These are phyloP conservation scores for Wilcoxina mikolae DNA, from an alignment of 495 filamentous ascomycete species.

Conservation along the genomic window DNA sequence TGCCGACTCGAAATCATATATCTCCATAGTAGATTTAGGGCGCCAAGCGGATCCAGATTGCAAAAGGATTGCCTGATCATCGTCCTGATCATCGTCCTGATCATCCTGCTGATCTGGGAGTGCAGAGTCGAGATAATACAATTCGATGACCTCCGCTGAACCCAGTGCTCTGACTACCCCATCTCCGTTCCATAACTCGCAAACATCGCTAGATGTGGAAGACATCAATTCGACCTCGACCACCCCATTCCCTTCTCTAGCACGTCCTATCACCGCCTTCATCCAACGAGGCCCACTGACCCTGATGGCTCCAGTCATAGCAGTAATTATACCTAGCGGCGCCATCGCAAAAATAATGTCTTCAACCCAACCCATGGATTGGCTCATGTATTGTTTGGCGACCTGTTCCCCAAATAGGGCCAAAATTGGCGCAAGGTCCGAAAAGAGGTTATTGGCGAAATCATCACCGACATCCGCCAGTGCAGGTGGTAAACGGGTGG, in stretches of 20 bases:
- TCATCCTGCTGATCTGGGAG: not conserved
- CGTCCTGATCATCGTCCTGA: not conserved
- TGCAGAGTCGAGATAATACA: constrained; percentile 3
- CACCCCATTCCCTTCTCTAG: constrained; percentile 14
- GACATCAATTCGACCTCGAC: constrained; percentile 6
- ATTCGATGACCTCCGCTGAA: constrained; percentile 12
- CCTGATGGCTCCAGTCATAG: constrained; percentile 37
- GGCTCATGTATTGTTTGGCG: no score
- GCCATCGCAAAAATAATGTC: constrained; percentile 39
- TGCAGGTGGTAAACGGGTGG: no score
- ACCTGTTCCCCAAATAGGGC: no score
- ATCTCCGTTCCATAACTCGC: constrained; percentile 24
- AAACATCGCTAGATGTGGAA: constrained; percentile 5
- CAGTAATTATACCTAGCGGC: constrained; percentile 40
- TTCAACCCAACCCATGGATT: no score
- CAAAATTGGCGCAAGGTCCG: no score
- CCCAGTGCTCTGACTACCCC: constrained; percentile 18
- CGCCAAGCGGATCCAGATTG: not conserved
- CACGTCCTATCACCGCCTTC: constrained; percentile 36
- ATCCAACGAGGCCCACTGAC: constrained; percentile 38
- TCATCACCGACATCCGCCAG: no score
- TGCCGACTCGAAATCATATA: not conserved
- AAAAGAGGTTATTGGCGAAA: no score
- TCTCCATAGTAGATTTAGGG: no score
- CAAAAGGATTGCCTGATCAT: not conserved